Base-by-base conservation (phyloP, 2,329 filamentous ascomycete species). In the Claviceps capensis region DNA sequence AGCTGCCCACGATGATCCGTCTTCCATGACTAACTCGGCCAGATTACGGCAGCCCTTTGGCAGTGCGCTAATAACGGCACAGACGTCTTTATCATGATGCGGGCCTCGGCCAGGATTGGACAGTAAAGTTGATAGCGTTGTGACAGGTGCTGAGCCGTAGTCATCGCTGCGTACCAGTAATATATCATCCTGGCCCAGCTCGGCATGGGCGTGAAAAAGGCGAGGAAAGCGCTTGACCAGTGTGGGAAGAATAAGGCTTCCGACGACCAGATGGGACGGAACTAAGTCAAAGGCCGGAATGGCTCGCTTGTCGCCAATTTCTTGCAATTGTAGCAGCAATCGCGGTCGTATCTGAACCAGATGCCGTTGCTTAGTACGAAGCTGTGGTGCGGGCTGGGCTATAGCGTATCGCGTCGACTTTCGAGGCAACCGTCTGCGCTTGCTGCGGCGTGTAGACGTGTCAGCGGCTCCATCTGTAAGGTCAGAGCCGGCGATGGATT, bases 251-350 rank as follows among this genome's bases (percentile, higher is more conserved):
- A 79, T 80, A 57, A 74, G 72, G 50, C 75, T 69, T 54, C 76
- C 67, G 46, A 75, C 69, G 42, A 84, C 70, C 14, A 77, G 70
- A n/a, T 77, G 78, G 2, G 82, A 80, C 0, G 85, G 84, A 43
- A 88, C 76, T n/a, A 88, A 78, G 58, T 91, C 86, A 56, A 87
- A 81, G 4, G 79, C 77, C 1, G 86, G 86, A 49, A 74, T 74
- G 0, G 84, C 83, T 23, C 85, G 77, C 16, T 72, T 72, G 55
- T 79, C 75, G 42, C 73, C 67, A n/a, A 88, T 64, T 53, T 79
- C 75, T 61, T 89, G 86, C 16, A 90, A 69, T 64, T 91, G 86
- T 5, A 90, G 73, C 5, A 88, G 69, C 17, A 88, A 69, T 50
- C 79, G 79, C 11, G 85, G 84, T 16, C 84, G 78, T 34, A 85